A percentile compares a stretch with the other conserved stretches of the same genome.
Evolutionary conservation across 352 stramenopile genomes (phyloP).

Genomic region (Phytophthora colocasiae): DNA sequence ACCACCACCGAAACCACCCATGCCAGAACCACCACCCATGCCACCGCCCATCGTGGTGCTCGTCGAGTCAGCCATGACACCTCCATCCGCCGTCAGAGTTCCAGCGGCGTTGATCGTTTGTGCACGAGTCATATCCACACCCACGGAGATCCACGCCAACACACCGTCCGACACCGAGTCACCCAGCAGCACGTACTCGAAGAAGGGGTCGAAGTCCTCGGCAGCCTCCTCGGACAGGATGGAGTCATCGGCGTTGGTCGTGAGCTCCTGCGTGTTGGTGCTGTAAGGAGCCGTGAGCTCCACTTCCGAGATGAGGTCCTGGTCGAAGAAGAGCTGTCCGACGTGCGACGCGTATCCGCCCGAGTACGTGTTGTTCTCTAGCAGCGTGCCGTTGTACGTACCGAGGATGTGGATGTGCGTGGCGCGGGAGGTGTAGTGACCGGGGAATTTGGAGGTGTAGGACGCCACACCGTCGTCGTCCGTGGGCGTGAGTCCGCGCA

Average conservation of each 20-base stretch:
- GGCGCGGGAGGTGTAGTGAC: constrained; percentile 32
- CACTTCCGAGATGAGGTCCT: constrained; percentile 36
- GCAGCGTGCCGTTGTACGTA: constrained; percentile 35
- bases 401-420: constrained; percentile 35
- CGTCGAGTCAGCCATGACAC: background rate
- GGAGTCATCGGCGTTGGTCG: constrained; percentile 28
- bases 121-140: constrained; percentile 27
- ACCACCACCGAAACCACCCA: constrained; percentile 7
- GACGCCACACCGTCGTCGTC: constrained; percentile 23
- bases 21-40: constrained; percentile 17
- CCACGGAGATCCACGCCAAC: constrained; percentile 34
- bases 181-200: constrained; percentile 18
- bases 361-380: constrained; percentile 34
- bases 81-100: constrained; percentile 9
- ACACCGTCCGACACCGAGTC: constrained; percentile 22
- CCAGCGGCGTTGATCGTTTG: constrained; percentile 11
- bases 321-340: constrained; percentile 35
- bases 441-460: constrained; percentile 31
- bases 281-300: constrained; percentile 22
- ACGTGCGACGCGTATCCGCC: constrained; percentile 29
- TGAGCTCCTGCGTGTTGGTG: constrained; percentile 41
- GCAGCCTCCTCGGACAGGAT: constrained; percentile 16
- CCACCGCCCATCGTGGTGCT: constrained; percentile 8
- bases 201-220: constrained; percentile 30
- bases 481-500: constrained; percentile 27